A percentile compares a stretch with the other conserved stretches of the same genome.
These are phyloP conservation scores for Nakataea oryzae DNA, from an alignment of 2,329 filamentous ascomycete species.

Conservation along the genomic window DNA sequence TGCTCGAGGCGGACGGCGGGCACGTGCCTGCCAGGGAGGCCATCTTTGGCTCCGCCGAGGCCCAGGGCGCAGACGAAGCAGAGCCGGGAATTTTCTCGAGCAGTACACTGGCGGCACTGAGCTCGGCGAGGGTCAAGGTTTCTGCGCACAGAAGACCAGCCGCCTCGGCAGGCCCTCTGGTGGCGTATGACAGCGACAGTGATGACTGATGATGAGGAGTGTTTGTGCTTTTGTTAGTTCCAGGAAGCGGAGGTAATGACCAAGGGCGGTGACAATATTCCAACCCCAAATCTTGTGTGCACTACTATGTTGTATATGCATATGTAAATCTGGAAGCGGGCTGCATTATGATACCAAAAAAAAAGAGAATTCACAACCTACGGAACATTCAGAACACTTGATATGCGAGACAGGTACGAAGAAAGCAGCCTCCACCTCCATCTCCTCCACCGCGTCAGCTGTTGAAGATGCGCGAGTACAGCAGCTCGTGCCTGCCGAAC, in stretches of 20 bases:
- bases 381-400: background rate
- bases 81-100: constrained; percentile 60
- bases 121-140: constrained; percentile 42
- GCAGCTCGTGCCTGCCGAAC: constrained; percentile 70
- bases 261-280: background rate
- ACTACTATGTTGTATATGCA: background rate
- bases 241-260: background rate
- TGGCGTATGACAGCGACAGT: constrained; percentile 77
- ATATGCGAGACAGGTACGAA: background rate
- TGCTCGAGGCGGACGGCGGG: constrained; percentile 22
- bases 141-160: constrained; percentile 32
- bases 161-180: constrained; percentile 57
- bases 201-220: constrained; percentile 9
- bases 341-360: background rate
- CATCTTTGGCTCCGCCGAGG: background rate
- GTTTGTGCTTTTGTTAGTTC: background rate
- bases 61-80: constrained; percentile 32
- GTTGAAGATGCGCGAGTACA: constrained; percentile 83
- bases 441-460: constrained; percentile 52
- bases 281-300: background rate
- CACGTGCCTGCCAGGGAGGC: background rate
- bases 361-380: background rate
- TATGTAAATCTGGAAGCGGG: background rate
- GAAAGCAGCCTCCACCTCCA: background rate
- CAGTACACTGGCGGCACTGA: constrained; percentile 71